A percentile compares a stretch with the other conserved stretches of the same genome.
Conservation (phyloP, 2,329 filamentous ascomycete genomes). For the Fusarium poae region DNA sequence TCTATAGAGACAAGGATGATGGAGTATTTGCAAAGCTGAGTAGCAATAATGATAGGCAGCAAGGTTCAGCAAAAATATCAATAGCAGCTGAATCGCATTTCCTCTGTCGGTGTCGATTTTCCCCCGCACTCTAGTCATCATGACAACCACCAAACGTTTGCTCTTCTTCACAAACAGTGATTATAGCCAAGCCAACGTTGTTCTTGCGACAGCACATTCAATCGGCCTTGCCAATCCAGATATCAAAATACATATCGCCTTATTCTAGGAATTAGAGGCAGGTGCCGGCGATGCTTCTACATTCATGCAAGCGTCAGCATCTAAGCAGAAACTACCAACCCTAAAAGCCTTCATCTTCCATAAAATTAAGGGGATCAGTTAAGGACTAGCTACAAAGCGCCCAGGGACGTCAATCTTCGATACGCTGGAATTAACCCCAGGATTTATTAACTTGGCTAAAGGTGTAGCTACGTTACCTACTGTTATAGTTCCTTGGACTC, state of each 20-base stretch:
- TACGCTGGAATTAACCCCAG: not conserved
- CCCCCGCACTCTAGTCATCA: accelerated
- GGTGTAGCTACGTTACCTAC: not conserved
- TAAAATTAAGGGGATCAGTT: not conserved
- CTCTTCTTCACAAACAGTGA: not conserved
- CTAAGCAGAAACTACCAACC: not conserved
- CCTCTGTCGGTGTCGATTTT: not conserved
- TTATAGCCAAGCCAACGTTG: not conserved
- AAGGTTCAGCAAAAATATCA: not conserved
- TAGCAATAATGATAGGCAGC: accelerated
- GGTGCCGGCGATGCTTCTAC: not conserved
- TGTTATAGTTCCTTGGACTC: constrained; percentile 4
- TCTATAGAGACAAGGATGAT: not conserved
- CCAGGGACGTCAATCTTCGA: not conserved
- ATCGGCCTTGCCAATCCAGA: not conserved
- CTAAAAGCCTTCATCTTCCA: not conserved
- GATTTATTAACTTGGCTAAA: not conserved
- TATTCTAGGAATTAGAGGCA: not conserved
- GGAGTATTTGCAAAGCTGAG: not conserved
- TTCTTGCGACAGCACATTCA: not conserved
- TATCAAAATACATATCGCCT: not conserved
- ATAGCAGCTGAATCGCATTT: not conserved
- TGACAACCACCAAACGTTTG: accelerated
- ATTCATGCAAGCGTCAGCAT: not conserved
- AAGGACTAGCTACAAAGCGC: constrained; percentile 1